These are phyloP conservation scores for Alternaria viburni DNA, from an alignment of 2,329 filamentous ascomycete species.

Conservation along the genomic window DNA sequence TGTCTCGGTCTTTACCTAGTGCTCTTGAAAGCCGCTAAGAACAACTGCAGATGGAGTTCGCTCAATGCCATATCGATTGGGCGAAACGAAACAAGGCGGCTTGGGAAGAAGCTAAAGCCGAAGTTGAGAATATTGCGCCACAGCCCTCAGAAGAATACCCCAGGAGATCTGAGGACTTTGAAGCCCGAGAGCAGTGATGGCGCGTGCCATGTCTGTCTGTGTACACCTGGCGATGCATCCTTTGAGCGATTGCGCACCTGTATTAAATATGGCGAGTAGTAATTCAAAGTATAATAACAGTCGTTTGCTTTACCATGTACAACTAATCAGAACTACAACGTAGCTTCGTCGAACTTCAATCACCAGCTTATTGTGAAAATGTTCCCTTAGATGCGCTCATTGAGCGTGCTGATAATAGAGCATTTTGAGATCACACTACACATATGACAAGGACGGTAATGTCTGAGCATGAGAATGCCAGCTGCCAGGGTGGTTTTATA, in stretches of 20 bases:
- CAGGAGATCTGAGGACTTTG: conserved; percentile 18
- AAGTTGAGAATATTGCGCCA: conserved; percentile 83
- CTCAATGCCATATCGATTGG: conserved; percentile 92
- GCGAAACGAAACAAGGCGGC: conserved; percentile 88
- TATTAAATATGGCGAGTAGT: neutral
- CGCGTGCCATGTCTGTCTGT: neutral
- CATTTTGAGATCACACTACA: neutral
- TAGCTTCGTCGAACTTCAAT: neutral
- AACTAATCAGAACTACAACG: neutral
- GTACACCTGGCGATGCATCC: neutral
- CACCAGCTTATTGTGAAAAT: neutral
- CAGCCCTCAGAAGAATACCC: conserved; percentile 28
- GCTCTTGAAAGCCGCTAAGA: neutral
- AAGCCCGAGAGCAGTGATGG: conserved; percentile 1
- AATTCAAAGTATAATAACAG: neutral
- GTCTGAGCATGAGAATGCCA: neutral
- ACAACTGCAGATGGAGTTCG: conserved; percentile 77
- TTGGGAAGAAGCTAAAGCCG: conserved; percentile 87
- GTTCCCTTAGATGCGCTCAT: neutral
- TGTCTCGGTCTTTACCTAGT: conserved; percentile 41
- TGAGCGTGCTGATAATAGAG: neutral
- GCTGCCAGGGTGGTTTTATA: neutral
- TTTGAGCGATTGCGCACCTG: neutral
- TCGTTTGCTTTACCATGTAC: neutral
- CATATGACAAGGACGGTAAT: neutral